Evolutionary conservation across 2,329 filamentous ascomycete species (phyloP).

Genomic region (Amphichorda felina): DNA sequence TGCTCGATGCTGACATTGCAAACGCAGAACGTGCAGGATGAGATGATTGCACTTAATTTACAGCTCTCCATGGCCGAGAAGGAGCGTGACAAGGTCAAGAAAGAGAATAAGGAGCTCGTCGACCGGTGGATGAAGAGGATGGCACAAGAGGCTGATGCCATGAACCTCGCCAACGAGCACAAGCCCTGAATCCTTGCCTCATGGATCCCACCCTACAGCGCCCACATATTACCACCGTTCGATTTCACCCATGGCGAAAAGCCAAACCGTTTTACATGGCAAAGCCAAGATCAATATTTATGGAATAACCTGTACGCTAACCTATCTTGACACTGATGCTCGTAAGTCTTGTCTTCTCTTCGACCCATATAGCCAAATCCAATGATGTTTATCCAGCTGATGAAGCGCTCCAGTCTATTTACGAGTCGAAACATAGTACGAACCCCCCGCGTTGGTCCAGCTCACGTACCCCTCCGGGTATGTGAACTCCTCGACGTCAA

Average conservation of each 20-base stretch:
- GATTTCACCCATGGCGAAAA: neutral
- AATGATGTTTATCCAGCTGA: conserved; percentile 13
- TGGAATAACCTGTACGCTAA: neutral
- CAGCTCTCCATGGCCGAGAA: conserved; percentile 81
- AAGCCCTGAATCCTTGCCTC: neutral
- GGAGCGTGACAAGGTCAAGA: conserved; percentile 56
- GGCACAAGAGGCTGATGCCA: conserved; percentile 73
- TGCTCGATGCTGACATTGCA: neutral
- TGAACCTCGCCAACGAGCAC: conserved; percentile 60
- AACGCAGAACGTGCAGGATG: conserved; percentile 70
- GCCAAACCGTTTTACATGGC: neutral
- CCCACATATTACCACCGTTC: too few relatives aligned
- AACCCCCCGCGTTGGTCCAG: conserved; percentile 77
- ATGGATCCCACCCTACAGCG: too few relatives aligned
- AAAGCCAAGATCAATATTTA: neutral
- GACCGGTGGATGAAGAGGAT: conserved; percentile 86
- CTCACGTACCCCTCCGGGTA: conserved; percentile 69
- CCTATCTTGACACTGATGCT: neutral
- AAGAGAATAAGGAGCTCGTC: conserved; percentile 81
- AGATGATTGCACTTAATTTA: conserved; percentile 77
- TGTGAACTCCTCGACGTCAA: conserved; percentile 57
- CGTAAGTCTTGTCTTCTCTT: neutral
- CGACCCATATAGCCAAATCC: neutral
- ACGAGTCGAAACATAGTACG: conserved; percentile 81
- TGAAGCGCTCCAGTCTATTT: conserved; percentile 29